Evolutionary conservation across 257 asterid genomes (phyloP), one percentile per base, ranked within the genome.

Genomic region (Plantago major): DNA sequence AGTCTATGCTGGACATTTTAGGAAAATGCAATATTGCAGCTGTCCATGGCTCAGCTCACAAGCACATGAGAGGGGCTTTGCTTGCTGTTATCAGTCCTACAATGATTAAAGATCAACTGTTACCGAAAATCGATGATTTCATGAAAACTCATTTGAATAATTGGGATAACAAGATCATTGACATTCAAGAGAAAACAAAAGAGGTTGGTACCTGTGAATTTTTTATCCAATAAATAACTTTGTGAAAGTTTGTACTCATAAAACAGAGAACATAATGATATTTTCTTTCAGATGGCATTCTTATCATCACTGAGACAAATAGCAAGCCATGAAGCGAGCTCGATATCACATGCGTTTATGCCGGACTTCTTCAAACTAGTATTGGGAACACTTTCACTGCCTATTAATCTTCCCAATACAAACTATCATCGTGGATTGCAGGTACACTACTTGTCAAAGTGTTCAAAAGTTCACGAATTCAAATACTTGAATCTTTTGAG

Each of bases 331-430:
- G 95, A 93, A 84, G 86, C 95, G 5, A 63, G 72, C 59, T 59
- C 86, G 14, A 79, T 93, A 72, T 80, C 87, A 17, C 73, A 75
- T 67, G 73, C 73, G 33, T 89, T 93, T 76, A 85, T 87, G 95
- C 90, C 94, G 11, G 96, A 85, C 56, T 93, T 93, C 79, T 93
- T 87, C 49, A 93, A 85, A 70, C 72, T 93, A 5, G 97, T 89
- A 9, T 13, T 89, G 9, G 99, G 99, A 65, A 89, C 97, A 42
- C 95, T 93, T 46, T 93, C 99, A 9, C 79, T 93, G 47, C 99
- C 99, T 9, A 89, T 93, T 56, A 93, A 87, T 75, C 88, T 93
- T 63, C 99, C 96, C 18, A 74, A 69, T 53, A 93, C 99, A 46
- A 87, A 89, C 63, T 93, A 93, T 40, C 82, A 68, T 40, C 75